A percentile compares a stretch with the other conserved stretches of the same genome.
phyloP scores from a whole-genome alignment of 768 basidiomycete genomes.

The Suillus decipiens region DNA sequence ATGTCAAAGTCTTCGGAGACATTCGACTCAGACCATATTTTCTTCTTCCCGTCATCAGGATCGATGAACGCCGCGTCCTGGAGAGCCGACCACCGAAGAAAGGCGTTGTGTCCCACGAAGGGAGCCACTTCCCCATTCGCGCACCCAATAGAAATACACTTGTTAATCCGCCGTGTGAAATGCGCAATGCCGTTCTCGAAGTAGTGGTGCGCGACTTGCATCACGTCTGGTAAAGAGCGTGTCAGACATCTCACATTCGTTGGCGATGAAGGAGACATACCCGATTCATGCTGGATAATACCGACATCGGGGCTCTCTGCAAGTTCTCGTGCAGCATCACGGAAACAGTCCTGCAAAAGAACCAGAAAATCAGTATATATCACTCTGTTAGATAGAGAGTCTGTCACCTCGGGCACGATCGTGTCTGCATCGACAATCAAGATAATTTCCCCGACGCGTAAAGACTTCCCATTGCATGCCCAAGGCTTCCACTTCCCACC shows the following conservation, averaged over 20 bases:
- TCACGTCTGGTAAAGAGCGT: conserved; percentile 42
- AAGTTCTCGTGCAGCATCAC: conserved; percentile 83
- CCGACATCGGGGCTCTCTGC: conserved; percentile 81
- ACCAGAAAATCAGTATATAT: not conserved
- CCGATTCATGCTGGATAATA: conserved; percentile 91
- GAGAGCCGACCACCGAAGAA: conserved; percentile 58
- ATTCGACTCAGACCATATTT: conserved; percentile 60
- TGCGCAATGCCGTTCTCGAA: conserved; percentile 50
- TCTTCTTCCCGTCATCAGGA: conserved; percentile 47
- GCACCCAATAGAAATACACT: conserved; percentile 37
- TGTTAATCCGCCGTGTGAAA: conserved; percentile 53
- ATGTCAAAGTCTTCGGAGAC: conserved; percentile 67
- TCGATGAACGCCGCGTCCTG: conserved; percentile 57
- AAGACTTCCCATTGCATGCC: conserved; percentile 72
- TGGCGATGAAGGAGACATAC: conserved; percentile 29
- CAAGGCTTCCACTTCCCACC: conserved; percentile 67
- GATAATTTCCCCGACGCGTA: conserved; percentile 79
- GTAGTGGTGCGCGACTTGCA: conserved; percentile 58
- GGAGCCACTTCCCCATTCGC: conserved; percentile 46
- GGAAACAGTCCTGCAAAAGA: conserved; percentile 74
- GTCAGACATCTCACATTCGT: not conserved
- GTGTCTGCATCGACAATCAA: conserved; percentile 88
- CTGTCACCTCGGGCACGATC: conserved; percentile 67
- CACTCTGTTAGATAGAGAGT: not conserved
- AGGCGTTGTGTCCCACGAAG: conserved; percentile 53